Percentiles rank a stretch among this genome's conserved stretches.
phyloP scores from a whole-genome alignment of 176 grass and related monocot species.

The Musa troglodytarum region DNA sequence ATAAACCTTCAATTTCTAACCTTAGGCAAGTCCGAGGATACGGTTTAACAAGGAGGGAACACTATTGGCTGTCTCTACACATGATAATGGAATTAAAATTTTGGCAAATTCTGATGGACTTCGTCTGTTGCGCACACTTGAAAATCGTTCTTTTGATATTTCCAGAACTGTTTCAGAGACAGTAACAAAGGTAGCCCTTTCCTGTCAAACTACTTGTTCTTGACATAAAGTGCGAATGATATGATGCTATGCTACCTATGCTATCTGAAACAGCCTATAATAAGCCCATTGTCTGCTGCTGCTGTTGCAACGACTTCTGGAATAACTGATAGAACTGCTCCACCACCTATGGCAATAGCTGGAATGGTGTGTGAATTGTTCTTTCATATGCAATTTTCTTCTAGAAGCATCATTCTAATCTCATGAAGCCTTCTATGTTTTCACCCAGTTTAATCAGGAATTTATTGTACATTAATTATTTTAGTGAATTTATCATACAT shows the following conservation, averaged over 20 bases:
- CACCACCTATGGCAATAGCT: slow-evolving; percentile 45
- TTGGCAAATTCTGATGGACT: slow-evolving; percentile 86
- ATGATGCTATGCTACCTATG: neutral
- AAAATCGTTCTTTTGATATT: slow-evolving; percentile 88
- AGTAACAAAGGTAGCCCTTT: slow-evolving; percentile 59
- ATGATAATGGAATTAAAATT: slow-evolving; percentile 93
- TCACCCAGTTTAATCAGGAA: neutral
- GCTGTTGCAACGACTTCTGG: slow-evolving; percentile 62
- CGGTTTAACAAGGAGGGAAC: slow-evolving; percentile 95
- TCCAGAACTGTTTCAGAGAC: slow-evolving; percentile 63
- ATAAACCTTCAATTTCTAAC: slow-evolving; percentile 2
- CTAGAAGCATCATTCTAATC: neutral
- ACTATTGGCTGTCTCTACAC: slow-evolving; percentile 78
- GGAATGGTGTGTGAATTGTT: slow-evolving; percentile 48
- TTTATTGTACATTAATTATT: neutral
- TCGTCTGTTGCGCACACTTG: slow-evolving; percentile 63
- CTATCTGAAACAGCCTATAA: slow-evolving; percentile 58
- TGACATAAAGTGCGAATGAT: neutral
- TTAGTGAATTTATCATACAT: neutral
- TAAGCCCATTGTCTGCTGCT: slow-evolving; percentile 67
- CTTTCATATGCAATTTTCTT: slow-evolving; percentile 5
- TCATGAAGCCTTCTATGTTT: slow-evolving; percentile 2
- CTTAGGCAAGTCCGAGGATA: slow-evolving; percentile 75
- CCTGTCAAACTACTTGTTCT: neutral
- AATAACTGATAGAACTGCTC: slow-evolving; percentile 17